These are phyloP conservation scores for Acer yangbiense DNA, from an alignment of 345 rosid genomes.

Conservation along the genomic window DNA sequence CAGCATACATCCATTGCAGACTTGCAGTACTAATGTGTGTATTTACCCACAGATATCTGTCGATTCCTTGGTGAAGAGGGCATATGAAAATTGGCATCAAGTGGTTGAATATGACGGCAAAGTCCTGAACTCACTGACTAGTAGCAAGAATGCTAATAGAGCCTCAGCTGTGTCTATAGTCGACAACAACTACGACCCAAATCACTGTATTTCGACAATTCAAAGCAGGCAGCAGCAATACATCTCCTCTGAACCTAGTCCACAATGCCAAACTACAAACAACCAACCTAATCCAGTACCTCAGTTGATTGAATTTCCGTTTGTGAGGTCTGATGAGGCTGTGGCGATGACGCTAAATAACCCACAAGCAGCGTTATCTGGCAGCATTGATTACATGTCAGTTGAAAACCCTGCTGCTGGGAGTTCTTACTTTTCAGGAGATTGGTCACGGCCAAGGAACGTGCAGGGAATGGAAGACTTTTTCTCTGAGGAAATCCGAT, in stretches of 20 bases:
- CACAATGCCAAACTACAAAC: slow-evolving; percentile 39
- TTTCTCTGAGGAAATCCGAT: slow-evolving; percentile 68
- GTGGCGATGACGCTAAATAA: slow-evolving; percentile 35
- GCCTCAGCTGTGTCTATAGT: slow-evolving; percentile 28
- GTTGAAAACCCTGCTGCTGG: slow-evolving; percentile 42
- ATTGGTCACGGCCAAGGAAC: slow-evolving; percentile 55
- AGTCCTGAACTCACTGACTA: slow-evolving; percentile 56
- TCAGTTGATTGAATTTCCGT: slow-evolving; percentile 65
- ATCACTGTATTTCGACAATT: slow-evolving; percentile 20
- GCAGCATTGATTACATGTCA: slow-evolving; percentile 48
- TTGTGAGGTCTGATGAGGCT: slow-evolving; percentile 46
- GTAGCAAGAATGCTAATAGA: slow-evolving; percentile 39
- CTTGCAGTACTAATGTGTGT: slow-evolving; percentile 9
- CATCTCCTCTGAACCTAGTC: slow-evolving; percentile 38
- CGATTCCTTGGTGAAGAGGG: slow-evolving; percentile 78
- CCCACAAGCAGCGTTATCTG: slow-evolving; percentile 44
- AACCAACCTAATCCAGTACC: slow-evolving; percentile 35
- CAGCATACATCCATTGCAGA: not conserved
- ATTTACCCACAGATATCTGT: slow-evolving; percentile 63
- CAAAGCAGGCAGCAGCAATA: slow-evolving; percentile 43
- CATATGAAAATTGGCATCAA: slow-evolving; percentile 91
- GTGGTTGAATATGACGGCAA: slow-evolving; percentile 81
- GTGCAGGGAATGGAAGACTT: slow-evolving; percentile 61
- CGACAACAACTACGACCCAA: slow-evolving; percentile 29
- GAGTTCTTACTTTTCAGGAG: slow-evolving; percentile 52